Evolutionary conservation across 306 rosid species (phyloP), one percentile per base, ranked within the genome.

Genomic region (Trichosanthes cucumerina): DNA sequence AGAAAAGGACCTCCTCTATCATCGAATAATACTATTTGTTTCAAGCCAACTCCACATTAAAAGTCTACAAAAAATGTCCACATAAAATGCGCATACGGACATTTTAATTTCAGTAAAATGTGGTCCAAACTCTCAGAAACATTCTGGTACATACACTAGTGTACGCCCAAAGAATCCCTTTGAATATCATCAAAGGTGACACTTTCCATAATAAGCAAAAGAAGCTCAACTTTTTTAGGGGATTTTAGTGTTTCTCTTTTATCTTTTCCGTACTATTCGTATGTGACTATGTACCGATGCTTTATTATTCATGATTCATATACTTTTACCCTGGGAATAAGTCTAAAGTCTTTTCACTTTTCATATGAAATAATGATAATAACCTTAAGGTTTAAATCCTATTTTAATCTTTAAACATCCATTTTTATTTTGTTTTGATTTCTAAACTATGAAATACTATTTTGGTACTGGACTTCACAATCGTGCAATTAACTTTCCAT

Each of bases 51-150:
- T 41, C 53, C 75, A 69, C 33, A 69, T 21, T 11, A 44, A 12
- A 69, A 41, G 11, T 69, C 54, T 43, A 69, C 75, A 43, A 69
- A 69, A 23, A 21, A 12, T 69, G 75, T 43, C 75, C 75, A 66
- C 75, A 69, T 23, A 21, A 21, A 69, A 41, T 43, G 52, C 53
- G 54, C 50, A 41, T 12, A 5, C 15, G 2, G 21, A 13, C 19
- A 41, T 43, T 69, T 69, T 14, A 5, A 41, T 38, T 19, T 12
- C 50, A n/a, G 13, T 9, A 39, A 68, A 41, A 11, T 11, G 33
- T 69, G 75, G 53, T 41, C 52, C 50, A 13, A 23, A 69, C 34
- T 23, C 53, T 69, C 11, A 41, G 34, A 41, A 43, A 13, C 53
- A 69, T 28, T 41, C 4, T 66, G 15, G 50, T 36, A 66, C 50